These are phyloP conservation scores for Phytophthora pistaciae DNA, from an alignment of 352 stramenopile genomes.

Conservation along the genomic window DNA sequence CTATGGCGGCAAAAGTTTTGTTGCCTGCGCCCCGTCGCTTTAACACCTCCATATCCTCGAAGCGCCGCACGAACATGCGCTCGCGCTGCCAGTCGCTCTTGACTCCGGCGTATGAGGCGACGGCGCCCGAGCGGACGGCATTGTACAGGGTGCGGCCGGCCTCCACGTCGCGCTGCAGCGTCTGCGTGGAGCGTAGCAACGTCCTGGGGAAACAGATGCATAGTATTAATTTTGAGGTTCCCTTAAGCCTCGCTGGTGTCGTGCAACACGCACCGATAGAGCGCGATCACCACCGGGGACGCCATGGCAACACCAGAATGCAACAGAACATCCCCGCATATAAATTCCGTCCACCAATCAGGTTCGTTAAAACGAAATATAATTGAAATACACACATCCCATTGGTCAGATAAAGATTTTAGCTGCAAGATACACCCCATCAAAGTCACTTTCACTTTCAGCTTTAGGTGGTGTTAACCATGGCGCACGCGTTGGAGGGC, in stretches of 20 bases:
- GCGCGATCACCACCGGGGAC: conserved; percentile 36
- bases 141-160: conserved; percentile 63
- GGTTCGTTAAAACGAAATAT: neutral
- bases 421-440: conserved; percentile 12
- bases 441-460: conserved; percentile 8
- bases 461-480: conserved; percentile 9
- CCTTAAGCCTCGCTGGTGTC: neutral
- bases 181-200: conserved; percentile 61
- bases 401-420: conserved; percentile 4
- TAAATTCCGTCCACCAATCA: conserved; percentile 9
- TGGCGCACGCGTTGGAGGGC: conserved; percentile 28
- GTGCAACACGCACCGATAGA: conserved; percentile 36
- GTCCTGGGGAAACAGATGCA: conserved; percentile 35
- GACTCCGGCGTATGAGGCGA: conserved; percentile 70
- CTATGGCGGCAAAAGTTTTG: conserved; percentile 45
- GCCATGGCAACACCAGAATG: conserved; percentile 16
- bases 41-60: conserved; percentile 60
- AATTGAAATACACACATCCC: neutral
- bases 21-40: conserved; percentile 32
- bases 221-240: conserved; percentile 18
- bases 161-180: conserved; percentile 62
- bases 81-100: conserved; percentile 83
- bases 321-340: neutral
- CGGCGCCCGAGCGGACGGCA: conserved; percentile 70
- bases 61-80: conserved; percentile 58